Base-by-base conservation (phyloP, 768 basidiomycete species). In the Cystoderma amianthinum region DNA sequence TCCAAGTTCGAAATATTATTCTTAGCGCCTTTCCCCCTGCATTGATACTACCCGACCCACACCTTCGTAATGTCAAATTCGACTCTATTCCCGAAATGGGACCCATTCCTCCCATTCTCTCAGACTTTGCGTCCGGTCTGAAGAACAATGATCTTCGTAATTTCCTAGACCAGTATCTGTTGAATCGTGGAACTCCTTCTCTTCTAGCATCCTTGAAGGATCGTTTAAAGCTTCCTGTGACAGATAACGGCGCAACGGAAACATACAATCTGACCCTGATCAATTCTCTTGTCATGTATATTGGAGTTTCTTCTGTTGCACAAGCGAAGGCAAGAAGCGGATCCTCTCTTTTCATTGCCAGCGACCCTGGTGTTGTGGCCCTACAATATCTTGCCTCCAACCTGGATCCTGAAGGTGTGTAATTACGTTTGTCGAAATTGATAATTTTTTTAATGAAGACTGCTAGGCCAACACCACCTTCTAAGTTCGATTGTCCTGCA, bases 1-100 rank as follows among this genome's bases (percentile, higher is more conserved):
- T 95, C 44, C 96, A 99, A 62, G 76, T 98, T 40, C 85, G 93
- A 51, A 99, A 99, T 67, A 82, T 99, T 65, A 81, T 99, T 46
- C 82, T 97, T 48, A 87, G 89, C 59, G 95, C 96, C 20, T 98
- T 94, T 74, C 95, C 96, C 37, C 74, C 83, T 18, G 69, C 76
- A 42, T 67, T 88, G 46, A 64, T 78, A 32, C 79, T 96, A 20
- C 93, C 96, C 44, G 87, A 96, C 61, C 88, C 92, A 19, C 78
- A 91, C 56, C 70, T 92, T 47, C 82, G 80, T 46, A 81, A 79
- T 49, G 55, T 84, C 47, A 76, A 79, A 47, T 78, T 85, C 44
- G 88, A 90, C 37, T 59, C 80, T 17, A 78, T 88, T 41, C 79
- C 86, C 2, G 93, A 95, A 62, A 92, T 92, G 83, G 88, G 91